These are phyloP conservation scores for Beauveria scarabaeidicola DNA, from an alignment of 2,329 filamentous ascomycete species.

Conservation along the genomic window DNA sequence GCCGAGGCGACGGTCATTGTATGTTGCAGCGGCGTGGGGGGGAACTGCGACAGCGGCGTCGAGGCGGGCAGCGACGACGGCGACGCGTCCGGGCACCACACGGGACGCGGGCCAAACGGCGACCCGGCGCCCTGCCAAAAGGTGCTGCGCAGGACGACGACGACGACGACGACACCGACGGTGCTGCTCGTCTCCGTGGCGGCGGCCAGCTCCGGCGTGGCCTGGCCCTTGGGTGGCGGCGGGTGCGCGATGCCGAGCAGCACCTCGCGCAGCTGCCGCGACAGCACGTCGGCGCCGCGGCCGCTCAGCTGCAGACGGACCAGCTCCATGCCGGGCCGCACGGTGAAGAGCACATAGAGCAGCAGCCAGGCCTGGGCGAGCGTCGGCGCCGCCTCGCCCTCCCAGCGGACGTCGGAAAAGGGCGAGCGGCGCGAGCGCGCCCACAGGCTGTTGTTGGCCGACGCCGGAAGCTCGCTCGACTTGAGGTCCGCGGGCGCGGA, in stretches of 20 bases:
- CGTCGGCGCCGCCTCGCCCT: conserved; percentile 29
- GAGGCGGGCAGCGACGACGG: conserved; percentile 26
- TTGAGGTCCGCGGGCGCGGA: conserved; percentile 38
- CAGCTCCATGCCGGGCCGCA: conserved; percentile 39
- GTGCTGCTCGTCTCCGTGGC: conserved; percentile 23
- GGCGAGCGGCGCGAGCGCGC: conserved; percentile 47
- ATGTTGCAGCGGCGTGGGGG: conserved; percentile 40
- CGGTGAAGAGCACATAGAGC: conserved; percentile 43
- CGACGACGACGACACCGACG: too few species aligned
- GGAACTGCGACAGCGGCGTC: conserved; percentile 35
- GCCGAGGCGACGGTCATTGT: conserved; percentile 31
- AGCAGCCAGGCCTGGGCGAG: conserved; percentile 45
- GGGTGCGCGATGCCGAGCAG: conserved; percentile 43
- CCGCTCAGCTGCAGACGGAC: conserved; percentile 40
- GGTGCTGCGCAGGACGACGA: conserved; percentile 41
- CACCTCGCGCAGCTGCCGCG: conserved; percentile 36
- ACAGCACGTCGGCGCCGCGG: conserved; percentile 24
- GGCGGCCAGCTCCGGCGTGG: conserved; percentile 15
- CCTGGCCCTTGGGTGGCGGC: conserved; percentile 20
- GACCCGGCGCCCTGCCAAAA: conserved; percentile 67
- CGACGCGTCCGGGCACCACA: conserved; percentile 47
- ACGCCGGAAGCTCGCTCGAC: conserved; percentile 39
- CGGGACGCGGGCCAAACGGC: conserved; percentile 55
- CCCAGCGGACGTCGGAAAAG: conserved; percentile 37
- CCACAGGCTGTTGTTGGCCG: conserved; percentile 48